A percentile compares a stretch with the other conserved stretches of the same genome.
Conservation (phyloP, 108 stramenopile species). For the Halocafeteria seosinensis region DNA sequence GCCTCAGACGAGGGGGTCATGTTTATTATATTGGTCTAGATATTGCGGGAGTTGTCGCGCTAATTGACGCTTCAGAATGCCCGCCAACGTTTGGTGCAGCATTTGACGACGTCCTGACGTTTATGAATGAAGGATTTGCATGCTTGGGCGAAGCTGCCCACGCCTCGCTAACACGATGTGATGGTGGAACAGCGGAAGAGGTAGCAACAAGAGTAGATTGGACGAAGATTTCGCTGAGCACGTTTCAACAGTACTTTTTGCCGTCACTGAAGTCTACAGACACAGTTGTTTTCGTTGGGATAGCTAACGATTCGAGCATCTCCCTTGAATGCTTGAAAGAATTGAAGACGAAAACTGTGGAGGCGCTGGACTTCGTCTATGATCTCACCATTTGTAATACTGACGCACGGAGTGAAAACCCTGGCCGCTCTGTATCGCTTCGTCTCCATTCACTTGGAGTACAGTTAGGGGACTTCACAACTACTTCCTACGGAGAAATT, state of each 20-base stretch:
- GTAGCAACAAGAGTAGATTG: not conserved
- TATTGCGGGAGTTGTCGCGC: not conserved
- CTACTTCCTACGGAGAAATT: not conserved
- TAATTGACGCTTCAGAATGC: slow-evolving; percentile 3
- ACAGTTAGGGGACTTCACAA: not conserved
- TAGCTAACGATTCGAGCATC: too few relatives aligned
- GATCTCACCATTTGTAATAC: not conserved
- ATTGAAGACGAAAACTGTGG: too few relatives aligned
- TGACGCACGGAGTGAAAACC: too few relatives aligned
- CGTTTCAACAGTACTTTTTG: not conserved
- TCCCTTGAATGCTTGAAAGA: too few relatives aligned
- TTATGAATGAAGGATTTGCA: not conserved
- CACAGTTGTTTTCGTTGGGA: not conserved
- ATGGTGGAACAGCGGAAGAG: not conserved
- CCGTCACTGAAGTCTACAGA: not conserved
- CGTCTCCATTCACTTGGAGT: too few relatives aligned
- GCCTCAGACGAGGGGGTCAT: not conserved
- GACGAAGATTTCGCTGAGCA: not conserved
- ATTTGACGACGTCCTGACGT: not conserved
- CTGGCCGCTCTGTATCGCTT: too few relatives aligned
- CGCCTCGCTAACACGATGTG: not conserved
- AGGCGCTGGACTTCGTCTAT: too few relatives aligned
- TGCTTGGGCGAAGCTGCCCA: not conserved
- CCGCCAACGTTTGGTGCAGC: not conserved
- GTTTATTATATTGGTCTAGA: not conserved